Base-by-base conservation (phyloP, 768 basidiomycete species). In the Leccinellum albellum region DNA sequence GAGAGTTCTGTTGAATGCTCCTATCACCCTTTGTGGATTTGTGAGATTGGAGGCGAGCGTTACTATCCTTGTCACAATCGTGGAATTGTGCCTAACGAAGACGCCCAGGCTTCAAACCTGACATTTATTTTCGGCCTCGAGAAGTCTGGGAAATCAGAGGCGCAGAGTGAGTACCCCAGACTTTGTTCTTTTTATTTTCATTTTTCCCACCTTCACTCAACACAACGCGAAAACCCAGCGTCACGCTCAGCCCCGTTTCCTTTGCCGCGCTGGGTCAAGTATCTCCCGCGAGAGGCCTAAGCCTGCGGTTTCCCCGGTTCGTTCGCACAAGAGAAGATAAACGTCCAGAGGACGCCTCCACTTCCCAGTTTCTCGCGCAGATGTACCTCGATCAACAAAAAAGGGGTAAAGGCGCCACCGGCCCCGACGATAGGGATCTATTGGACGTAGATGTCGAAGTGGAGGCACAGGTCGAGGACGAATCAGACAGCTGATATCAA, bases 81-180 rank as follows among this genome's bases (percentile, higher is more conserved):
- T n/a, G 40, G 23, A 14, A 32, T 15, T 45, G 52, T 42, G 44
- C 40, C 58, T 32, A 50, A 48, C 26, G 28, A 29, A 9, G 8
- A 3, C 14, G 48, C 61, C 37, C 46, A 88, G 87, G 83, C 3
- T 82, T 85, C 58, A 78, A 63, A 53, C 87, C 88, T 3, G 78
- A 84, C 54, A 80, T 88, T 35, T 90, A 85, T 68, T 88, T 90
- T 66, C 79, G 78, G 61, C 88, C 89, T 20, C 74, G 75, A 55
- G 84, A 89, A 67, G 90, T 94, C 15, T 97, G 94, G 94, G 94
- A 97, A 74, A 89, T 96, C 56, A 81, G 84, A 26, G 86, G 87
- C 37, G 87, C 88, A 57, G 85, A 89, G 87, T 83, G 61, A 69
- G 78, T 68, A 51, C 28, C 40, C 40, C 40, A 40, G 20, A 6